Conservation (phyloP, 805 yeast species). For the Monosporozyma solicola region DNA sequence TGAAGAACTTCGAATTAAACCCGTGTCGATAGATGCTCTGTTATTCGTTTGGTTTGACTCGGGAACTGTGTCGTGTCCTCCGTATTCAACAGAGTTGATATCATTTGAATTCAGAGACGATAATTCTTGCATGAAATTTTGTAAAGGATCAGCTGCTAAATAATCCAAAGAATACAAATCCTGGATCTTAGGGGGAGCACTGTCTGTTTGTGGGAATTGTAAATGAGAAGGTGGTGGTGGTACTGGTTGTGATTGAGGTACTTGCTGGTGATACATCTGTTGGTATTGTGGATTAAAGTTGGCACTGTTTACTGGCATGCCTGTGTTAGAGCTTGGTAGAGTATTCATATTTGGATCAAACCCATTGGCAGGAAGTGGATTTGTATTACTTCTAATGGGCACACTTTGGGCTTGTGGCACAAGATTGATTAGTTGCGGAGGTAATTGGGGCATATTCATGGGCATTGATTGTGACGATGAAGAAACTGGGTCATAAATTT, state of each 20-base stretch:
- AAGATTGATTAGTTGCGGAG: conserved; percentile 2
- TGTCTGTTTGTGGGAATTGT: background rate
- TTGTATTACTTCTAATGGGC: background rate
- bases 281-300: background rate
- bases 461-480: background rate
- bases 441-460: background rate
- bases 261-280: background rate
- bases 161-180: conserved; percentile 15
- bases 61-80: background rate
- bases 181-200: conserved; percentile 6
- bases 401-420: background rate
- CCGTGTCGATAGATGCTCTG: background rate
- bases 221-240: background rate
- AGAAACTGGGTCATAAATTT: background rate
- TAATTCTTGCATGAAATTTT: conserved; percentile 16
- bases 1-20: background rate
- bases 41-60: background rate
- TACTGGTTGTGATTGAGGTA: background rate
- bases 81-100: background rate
- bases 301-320: background rate
- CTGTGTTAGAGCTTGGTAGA: background rate
- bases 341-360: background rate
- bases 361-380: background rate
- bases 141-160: conserved; percentile 16
- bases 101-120: background rate